phyloP scores from a whole-genome alignment of 1,284 basidiomycete genomes.

The Microbotryum saponariae region DNA sequence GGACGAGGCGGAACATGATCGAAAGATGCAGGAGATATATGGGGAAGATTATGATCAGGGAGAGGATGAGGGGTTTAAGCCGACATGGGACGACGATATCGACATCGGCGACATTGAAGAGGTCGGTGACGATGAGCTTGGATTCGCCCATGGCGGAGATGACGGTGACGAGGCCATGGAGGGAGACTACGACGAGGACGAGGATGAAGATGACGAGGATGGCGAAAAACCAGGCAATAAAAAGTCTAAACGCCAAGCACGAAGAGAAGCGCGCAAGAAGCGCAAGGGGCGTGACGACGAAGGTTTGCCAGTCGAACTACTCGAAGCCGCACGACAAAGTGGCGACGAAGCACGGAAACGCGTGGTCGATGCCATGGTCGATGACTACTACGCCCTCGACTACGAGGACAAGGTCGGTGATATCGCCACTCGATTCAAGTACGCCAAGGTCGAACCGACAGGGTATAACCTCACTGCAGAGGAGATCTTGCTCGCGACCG shows the following conservation, averaged over 20 bases:
- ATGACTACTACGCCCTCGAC: slow-evolving; percentile 79
- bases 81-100: slow-evolving; percentile 81
- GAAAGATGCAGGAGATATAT: slow-evolving; percentile 63
- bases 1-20: slow-evolving; percentile 69
- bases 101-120: slow-evolving; percentile 63
- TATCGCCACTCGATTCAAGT: slow-evolving; percentile 88
- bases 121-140: slow-evolving; percentile 42
- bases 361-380: slow-evolving; percentile 73
- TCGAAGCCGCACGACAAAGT: slow-evolving; percentile 21
- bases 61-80: slow-evolving; percentile 58
- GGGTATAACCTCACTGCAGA: slow-evolving; percentile 67
- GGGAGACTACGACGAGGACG: slow-evolving; percentile 49
- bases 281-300: slow-evolving; percentile 50
- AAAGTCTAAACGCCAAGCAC: slow-evolving; percentile 26
- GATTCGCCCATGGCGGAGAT: slow-evolving; percentile 36
- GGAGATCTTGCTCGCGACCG: slow-evolving; percentile 87
- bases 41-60: slow-evolving; percentile 52
- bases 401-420: slow-evolving; percentile 95
- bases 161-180: slow-evolving; percentile 44
- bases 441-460: slow-evolving; percentile 62
- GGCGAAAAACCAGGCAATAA: slow-evolving; percentile 17
- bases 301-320: slow-evolving; percentile 26
- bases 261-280: slow-evolving; percentile 47
- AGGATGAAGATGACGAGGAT: slow-evolving; percentile 40
- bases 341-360: slow-evolving; percentile 41